Evolutionary conservation across 352 stramenopile species (phyloP).

Genomic region (Thalassiosira hispida): DNA sequence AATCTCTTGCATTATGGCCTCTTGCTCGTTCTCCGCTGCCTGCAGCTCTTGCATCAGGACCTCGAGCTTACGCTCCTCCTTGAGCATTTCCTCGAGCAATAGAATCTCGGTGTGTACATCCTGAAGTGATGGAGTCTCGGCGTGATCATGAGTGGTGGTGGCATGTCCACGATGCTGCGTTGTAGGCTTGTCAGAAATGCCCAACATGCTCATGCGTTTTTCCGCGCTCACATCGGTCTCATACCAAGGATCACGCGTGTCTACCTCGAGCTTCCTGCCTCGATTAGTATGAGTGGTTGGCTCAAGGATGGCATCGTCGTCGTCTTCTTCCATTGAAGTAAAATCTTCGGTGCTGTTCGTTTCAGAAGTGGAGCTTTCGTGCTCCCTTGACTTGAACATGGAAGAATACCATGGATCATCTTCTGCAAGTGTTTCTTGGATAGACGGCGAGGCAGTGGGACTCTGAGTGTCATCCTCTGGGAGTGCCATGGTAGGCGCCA

Average conservation of each 20-base stretch:
- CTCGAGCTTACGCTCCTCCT: background rate
- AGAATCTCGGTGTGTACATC: background rate
- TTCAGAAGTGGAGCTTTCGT: constrained; percentile 32
- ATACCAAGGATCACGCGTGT: constrained; percentile 37
- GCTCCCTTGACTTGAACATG: constrained; percentile 65
- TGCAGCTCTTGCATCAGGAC: background rate
- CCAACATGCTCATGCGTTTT: no score
- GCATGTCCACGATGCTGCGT: no score
- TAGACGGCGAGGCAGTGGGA: constrained; percentile 19
- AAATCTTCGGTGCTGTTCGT: constrained; percentile 35
- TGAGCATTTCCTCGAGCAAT: background rate
- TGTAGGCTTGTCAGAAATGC: no score
- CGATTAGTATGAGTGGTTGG: constrained; percentile 3
- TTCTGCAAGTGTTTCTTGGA: background rate
- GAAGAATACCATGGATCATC: constrained; percentile 59
- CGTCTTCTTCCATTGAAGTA: constrained; percentile 28
- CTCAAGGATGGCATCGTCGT: constrained; percentile 38
- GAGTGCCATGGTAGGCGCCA: constrained; percentile 57
- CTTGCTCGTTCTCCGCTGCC: background rate
- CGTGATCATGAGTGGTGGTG: no score
- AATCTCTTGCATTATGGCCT: background rate
- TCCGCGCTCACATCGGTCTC: constrained; percentile 37
- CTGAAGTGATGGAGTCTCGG: background rate
- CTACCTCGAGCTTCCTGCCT: constrained; percentile 20
- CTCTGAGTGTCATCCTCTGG: constrained; percentile 35